Percentiles rank a stretch among this genome's conserved stretches.
Evolutionary conservation across 306 rosid genomes (phyloP).

Genomic region (Oemleria cerasiformis): DNA sequence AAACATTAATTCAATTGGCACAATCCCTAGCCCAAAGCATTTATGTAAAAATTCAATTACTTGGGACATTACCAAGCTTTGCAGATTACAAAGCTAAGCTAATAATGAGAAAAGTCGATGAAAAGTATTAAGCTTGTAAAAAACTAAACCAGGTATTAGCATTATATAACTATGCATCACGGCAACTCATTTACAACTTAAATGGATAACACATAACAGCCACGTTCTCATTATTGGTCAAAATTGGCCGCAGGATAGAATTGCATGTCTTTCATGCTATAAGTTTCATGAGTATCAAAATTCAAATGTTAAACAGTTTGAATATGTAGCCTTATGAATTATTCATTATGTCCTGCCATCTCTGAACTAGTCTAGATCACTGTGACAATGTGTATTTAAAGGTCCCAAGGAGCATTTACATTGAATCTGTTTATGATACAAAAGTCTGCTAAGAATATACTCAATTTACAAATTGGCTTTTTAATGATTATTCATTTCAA

Average conservation of each 20-base stretch:
- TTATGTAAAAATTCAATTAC: not conserved
- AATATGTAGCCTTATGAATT: not conserved
- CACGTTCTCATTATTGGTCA: no score
- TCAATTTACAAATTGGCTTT: no score
- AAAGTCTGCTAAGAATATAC: not conserved
- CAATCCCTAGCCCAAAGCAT: not conserved
- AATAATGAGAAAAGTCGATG: not conserved
- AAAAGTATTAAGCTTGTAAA: no score
- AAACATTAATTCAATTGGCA: not conserved
- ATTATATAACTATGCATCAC: no score
- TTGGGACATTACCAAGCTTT: not conserved
- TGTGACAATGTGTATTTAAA: not conserved
- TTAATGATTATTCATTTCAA: not conserved
- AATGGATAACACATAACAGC: no score
- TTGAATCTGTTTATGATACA: not conserved
- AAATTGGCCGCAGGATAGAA: no score
- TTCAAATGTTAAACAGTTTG: not conserved
- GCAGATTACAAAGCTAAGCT: not conserved
- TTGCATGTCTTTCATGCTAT: not conserved
- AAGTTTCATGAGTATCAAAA: not conserved
- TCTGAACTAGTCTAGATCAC: not conserved
- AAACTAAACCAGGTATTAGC: no score
- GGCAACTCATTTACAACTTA: no score
- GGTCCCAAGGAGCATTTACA: not conserved
- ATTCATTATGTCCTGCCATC: not conserved